Conservation (phyloP, 345 rosid genomes). For the Boechera retrofracta region DNA sequence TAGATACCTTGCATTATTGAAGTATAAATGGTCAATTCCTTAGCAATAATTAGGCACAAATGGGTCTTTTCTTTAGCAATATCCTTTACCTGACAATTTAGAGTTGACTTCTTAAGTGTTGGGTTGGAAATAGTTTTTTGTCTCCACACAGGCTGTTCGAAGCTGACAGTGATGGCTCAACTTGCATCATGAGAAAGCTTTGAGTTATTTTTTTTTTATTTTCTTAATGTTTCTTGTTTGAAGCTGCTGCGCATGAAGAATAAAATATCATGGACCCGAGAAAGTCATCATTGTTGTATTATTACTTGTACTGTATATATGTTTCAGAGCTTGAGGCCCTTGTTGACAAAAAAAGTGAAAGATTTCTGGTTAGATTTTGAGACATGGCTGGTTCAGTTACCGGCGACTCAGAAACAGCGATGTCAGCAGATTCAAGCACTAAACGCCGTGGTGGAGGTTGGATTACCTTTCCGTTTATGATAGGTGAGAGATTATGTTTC, state of each 20-base stretch:
- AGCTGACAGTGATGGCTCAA: constrained; percentile 38
- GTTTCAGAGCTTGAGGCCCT: not conserved
- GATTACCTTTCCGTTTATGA: constrained; percentile 63
- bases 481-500: constrained; percentile 46
- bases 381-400: constrained; percentile 37
- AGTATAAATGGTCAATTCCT: not conserved
- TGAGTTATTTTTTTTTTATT: not conserved
- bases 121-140: not conserved
- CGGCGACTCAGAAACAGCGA: constrained; percentile 25
- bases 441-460: constrained; percentile 53
- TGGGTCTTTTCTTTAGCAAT: constrained; percentile 24
- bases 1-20: constrained; percentile 36
- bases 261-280: constrained; percentile 26
- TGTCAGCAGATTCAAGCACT: constrained; percentile 6
- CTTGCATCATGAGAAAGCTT: not conserved
- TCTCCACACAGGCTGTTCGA: constrained; percentile 28
- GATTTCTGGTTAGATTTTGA: not conserved
- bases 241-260: constrained; percentile 37
- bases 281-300: constrained; percentile 16
- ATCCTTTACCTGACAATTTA: constrained; percentile 23
- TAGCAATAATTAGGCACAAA: constrained; percentile 26
- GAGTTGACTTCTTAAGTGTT: constrained; percentile 33
- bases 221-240: constrained; percentile 32
- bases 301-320: constrained; percentile 23
- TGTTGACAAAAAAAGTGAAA: constrained; percentile 19